phyloP scores from a whole-genome alignment of 441 rosid genomes.

The Populus hybrid region DNA sequence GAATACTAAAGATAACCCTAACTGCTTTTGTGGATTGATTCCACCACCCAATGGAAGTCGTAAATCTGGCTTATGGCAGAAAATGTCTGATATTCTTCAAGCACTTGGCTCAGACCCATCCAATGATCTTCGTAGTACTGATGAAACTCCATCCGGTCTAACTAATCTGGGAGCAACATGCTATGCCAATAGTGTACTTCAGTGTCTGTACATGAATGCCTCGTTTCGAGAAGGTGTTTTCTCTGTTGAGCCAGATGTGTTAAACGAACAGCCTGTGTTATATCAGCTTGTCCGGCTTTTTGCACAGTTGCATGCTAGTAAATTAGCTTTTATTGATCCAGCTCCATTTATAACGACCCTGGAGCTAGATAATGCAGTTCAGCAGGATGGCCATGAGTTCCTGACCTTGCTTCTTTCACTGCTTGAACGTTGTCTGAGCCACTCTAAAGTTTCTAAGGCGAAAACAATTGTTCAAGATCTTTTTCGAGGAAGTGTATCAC shows the following conservation, averaged over 20 bases:
- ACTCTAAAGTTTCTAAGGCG: constrained; percentile 58
- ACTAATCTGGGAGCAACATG: constrained; percentile 97
- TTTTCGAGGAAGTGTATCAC: constrained; percentile 95
- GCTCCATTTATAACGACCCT: constrained; percentile 91
- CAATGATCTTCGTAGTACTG: constrained; percentile 62
- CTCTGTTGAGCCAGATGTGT: constrained; percentile 69
- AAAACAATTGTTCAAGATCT: constrained; percentile 92
- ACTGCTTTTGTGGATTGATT: constrained; percentile 86
- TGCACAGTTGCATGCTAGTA: constrained; percentile 82
- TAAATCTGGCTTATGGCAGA: constrained; percentile 93
- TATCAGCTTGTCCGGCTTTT: constrained; percentile 87
- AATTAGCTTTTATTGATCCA: constrained; percentile 81
- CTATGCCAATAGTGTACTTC: constrained; percentile 98
- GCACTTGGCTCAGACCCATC: constrained; percentile 73
- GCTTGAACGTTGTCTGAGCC: constrained; percentile 84
- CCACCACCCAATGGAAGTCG: constrained; percentile 86
- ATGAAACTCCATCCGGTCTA: constrained; percentile 81
- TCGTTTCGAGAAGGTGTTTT: constrained; percentile 80
- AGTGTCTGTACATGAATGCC: constrained; percentile 83
- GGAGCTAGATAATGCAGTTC: constrained; percentile 93
- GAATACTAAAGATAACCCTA: constrained; percentile 88
- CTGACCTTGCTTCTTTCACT: constrained; percentile 88
- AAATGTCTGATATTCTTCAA: constrained; percentile 62
- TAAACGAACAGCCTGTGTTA: constrained; percentile 75
- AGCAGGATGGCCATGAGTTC: constrained; percentile 98